Evolutionary conservation across 2,329 filamentous ascomycete genomes (phyloP).

Genomic region (Trichoderma koningii): DNA sequence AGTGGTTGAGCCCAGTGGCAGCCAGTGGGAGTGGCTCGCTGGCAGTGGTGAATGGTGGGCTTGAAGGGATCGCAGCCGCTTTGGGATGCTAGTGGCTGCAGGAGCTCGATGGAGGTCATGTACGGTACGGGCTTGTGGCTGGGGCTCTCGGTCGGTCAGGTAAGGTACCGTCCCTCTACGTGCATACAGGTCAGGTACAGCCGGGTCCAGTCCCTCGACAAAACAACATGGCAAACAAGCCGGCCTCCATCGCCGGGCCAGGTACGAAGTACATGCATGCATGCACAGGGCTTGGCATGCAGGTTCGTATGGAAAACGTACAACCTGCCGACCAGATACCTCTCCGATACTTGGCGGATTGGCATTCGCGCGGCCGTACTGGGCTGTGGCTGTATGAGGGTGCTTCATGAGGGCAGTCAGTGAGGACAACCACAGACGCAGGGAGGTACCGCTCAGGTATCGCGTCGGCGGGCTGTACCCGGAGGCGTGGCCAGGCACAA

Average conservation of each 20-base stretch:
- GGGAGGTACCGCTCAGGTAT: background rate
- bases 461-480: background rate
- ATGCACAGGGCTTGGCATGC: background rate
- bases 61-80: conserved; percentile 15
- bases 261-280: background rate
- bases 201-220: background rate
- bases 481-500: conserved; percentile 1
- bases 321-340: too few species aligned
- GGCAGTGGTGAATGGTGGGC: background rate
- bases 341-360: background rate
- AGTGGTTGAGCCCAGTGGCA: conserved; percentile 23
- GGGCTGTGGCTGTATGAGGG: background rate
- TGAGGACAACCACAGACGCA: background rate
- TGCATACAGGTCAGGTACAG: background rate
- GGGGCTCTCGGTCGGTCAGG: too few species aligned
- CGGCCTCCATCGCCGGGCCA: too few species aligned
- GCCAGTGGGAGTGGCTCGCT: too few species aligned
- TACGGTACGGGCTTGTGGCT: too few species aligned
- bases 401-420: too few species aligned
- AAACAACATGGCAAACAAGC: too few species aligned
- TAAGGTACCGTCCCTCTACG: too few species aligned
- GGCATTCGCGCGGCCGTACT: background rate
- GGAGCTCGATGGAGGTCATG: background rate
- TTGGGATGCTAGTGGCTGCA: conserved; percentile 13
- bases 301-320: background rate